Percentiles rank a stretch among this genome's conserved stretches.
Evolutionary conservation across 148 eudicot species (phyloP).

Genomic region (Linanthus parryae): DNA sequence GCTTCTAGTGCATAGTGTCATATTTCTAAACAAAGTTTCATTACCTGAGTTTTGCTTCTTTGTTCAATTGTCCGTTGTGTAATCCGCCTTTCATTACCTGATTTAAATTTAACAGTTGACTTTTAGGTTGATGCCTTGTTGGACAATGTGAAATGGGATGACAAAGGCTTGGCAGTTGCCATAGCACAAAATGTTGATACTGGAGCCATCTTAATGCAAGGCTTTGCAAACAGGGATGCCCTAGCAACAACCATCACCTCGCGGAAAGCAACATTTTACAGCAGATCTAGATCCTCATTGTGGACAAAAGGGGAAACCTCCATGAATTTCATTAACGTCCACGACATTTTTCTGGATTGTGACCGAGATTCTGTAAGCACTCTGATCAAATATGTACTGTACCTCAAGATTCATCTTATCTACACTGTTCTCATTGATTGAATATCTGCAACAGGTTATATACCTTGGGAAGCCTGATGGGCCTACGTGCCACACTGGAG

Average conservation of each 20-base stretch:
- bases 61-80: not conserved
- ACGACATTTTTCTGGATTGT: constrained; percentile 77
- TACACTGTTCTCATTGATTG: not conserved
- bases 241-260: constrained; percentile 72
- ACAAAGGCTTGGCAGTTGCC: constrained; percentile 98
- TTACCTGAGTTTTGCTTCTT: not conserved
- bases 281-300: constrained; percentile 75
- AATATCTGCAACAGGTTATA: constrained; percentile 43
- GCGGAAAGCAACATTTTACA: constrained; percentile 86
- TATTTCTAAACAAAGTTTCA: not conserved
- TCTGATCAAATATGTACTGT: too few species aligned
- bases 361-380: constrained; percentile 85
- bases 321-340: constrained; percentile 79
- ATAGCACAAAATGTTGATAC: constrained; percentile 97
- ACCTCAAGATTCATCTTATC: not conserved
- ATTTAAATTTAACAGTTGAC: constrained; percentile 9
- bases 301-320: constrained; percentile 98
- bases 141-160: constrained; percentile 96
- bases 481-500: constrained; percentile 90
- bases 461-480: constrained; percentile 96
- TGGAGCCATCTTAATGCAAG: constrained; percentile 97
- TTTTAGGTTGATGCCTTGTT: constrained; percentile 72
- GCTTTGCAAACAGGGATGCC: constrained; percentile 86
- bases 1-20: not conserved
- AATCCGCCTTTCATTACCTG: not conserved